These are phyloP conservation scores for Eucalyptus cloeziana DNA, from an alignment of 345 rosid genomes.

Conservation along the genomic window DNA sequence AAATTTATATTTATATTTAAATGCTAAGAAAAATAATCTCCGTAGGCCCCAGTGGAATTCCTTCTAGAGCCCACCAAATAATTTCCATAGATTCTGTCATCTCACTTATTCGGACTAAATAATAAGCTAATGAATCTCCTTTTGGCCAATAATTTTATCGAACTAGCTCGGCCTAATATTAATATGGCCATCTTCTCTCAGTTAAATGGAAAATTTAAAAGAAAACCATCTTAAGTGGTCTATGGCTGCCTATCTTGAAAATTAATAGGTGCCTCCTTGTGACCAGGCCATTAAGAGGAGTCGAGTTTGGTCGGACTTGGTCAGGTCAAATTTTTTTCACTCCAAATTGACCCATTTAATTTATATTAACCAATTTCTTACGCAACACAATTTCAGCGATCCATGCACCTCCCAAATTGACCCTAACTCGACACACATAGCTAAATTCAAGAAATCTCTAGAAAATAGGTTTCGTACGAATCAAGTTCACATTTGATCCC, in stretches of 20 bases:
- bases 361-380: background rate
- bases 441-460: background rate
- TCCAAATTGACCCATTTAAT: background rate
- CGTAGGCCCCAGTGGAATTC: background rate
- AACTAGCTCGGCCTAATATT: background rate
- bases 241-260: background rate
- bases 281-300: accelerated
- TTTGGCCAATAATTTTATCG: no score
- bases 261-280: background rate
- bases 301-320: background rate
- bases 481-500: background rate
- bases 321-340: accelerated
- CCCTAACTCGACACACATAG: no score
- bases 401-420: background rate
- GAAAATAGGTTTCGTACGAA: background rate
- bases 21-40: background rate
- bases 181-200: background rate
- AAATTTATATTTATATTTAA: background rate
- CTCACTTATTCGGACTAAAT: background rate
- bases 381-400: accelerated
- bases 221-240: background rate
- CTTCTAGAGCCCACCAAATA: background rate
- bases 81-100: background rate
- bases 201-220: background rate
- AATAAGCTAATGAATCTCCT: background rate